Percentiles rank a stretch among this genome's conserved stretches.
phyloP scores from a whole-genome alignment of 2,329 filamentous ascomycete genomes.

The Emergomyces africanus region DNA sequence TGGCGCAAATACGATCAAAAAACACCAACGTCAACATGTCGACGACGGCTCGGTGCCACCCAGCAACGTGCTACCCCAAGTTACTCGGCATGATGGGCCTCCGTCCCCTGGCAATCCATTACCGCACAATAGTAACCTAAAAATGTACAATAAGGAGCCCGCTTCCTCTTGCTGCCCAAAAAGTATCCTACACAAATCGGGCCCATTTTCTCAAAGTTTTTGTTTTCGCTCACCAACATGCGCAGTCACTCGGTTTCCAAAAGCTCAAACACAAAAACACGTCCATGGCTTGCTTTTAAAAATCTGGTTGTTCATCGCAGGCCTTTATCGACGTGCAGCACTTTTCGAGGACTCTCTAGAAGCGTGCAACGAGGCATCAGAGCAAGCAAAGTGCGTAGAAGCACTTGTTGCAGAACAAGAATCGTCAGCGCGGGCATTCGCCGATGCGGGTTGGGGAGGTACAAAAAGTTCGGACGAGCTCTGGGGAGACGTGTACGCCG shows the following conservation, averaged over 20 bases:
- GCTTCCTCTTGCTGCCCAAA: constrained; percentile 26
- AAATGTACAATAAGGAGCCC: constrained; percentile 22
- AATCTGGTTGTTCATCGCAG: constrained; percentile 83
- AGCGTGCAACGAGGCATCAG: constrained; percentile 68
- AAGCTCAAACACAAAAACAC: constrained; percentile 41
- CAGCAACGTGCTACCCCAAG: constrained; percentile 1
- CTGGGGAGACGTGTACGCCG: constrained; percentile 70
- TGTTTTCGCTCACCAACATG: constrained; percentile 29
- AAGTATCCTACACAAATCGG: constrained; percentile 32
- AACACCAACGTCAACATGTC: background rate
- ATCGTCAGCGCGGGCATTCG: constrained; percentile 49
- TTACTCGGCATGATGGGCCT: background rate
- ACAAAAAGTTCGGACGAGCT: constrained; percentile 71
- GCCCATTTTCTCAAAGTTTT: constrained; percentile 23
- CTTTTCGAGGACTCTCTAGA: constrained; percentile 69
- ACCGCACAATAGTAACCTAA: constrained; percentile 25
- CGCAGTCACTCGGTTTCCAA: constrained; percentile 37
- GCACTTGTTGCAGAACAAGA: constrained; percentile 49
- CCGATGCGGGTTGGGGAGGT: constrained; percentile 60
- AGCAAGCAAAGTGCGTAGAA: constrained; percentile 61
- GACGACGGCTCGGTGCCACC: background rate
- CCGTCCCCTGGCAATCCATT: constrained; percentile 16
- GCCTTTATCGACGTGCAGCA: constrained; percentile 70
- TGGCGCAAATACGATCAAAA: constrained; percentile 1
- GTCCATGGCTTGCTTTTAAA: constrained; percentile 52